phyloP scores from a whole-genome alignment of 169 alveolate genomes.

The Cryptosporidium ubiquitum region DNA sequence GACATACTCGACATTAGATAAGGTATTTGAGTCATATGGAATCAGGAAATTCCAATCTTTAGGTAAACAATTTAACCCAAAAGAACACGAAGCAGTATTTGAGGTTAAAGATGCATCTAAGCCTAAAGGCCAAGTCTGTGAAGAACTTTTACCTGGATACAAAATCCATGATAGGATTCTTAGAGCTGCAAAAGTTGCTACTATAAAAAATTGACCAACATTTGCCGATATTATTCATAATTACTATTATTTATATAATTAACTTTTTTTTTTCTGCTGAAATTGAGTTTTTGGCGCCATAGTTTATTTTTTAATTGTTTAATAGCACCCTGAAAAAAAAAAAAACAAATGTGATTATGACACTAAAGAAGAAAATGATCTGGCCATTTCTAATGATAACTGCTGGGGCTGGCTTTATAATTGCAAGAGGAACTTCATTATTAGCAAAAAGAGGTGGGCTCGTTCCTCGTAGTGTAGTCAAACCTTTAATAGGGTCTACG shows the following conservation, averaged over 20 bases:
- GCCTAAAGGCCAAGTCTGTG: constrained; percentile 80
- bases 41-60: constrained; percentile 80
- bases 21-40: constrained; percentile 77
- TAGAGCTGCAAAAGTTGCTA: constrained; percentile 87
- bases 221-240: not conserved
- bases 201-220: constrained; percentile 75
- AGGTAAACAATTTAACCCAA: constrained; percentile 85
- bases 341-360: not conserved
- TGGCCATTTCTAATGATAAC: constrained; percentile 35
- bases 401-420: constrained; percentile 20
- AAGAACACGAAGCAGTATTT: constrained; percentile 85
- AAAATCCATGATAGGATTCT: constrained; percentile 83
- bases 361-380: constrained; percentile 20
- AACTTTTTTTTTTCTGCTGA: too few species aligned
- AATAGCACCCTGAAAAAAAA: not conserved
- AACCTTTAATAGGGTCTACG: not conserved
- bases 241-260: not conserved
- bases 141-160: constrained; percentile 83
- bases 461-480: not conserved
- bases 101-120: constrained; percentile 78
- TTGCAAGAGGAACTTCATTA: not conserved
- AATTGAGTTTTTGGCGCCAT: not conserved
- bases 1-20: constrained; percentile 80
- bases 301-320: not conserved
- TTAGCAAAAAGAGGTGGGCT: not conserved